Percentiles rank a stretch among this genome's conserved stretches.
Conservation (phyloP, 2,329 filamentous ascomycete genomes). For the Zymoseptoria ardabiliae region DNA sequence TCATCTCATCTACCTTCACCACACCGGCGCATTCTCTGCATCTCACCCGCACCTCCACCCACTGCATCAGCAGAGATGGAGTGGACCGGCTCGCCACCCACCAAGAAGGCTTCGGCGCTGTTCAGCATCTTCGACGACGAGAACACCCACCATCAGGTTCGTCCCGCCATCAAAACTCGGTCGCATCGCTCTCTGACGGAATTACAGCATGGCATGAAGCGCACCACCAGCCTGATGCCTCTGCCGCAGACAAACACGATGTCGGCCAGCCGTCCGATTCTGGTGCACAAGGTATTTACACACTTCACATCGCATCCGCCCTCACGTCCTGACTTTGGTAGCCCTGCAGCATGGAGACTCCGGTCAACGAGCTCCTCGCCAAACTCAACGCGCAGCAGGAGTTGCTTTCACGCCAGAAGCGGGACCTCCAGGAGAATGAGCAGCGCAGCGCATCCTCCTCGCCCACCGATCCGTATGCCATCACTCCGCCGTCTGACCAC, state of each 20-base stretch:
- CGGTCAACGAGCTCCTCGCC: slow-evolving; percentile 64
- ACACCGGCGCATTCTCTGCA: background rate
- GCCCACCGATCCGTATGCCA: slow-evolving; percentile 26
- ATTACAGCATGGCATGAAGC: slow-evolving; percentile 17
- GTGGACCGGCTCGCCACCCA: slow-evolving; percentile 17
- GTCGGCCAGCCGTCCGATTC: slow-evolving; percentile 25
- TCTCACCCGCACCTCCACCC: background rate
- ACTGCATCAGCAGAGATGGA: slow-evolving; percentile 11
- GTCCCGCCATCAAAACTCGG: background rate
- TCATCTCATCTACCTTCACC: background rate
- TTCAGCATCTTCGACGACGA: slow-evolving; percentile 19
- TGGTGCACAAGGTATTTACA: background rate
- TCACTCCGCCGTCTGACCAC: slow-evolving; percentile 19
- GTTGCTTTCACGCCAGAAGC: slow-evolving; percentile 52
- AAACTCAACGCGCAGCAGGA: slow-evolving; percentile 66
- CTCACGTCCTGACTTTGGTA: background rate
- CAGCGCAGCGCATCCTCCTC: slow-evolving; percentile 25
- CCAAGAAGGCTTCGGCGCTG: slow-evolving; percentile 15
- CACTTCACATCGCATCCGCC: slow-evolving; percentile 31
- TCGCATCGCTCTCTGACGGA: slow-evolving; percentile 5
- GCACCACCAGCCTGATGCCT: slow-evolving; percentile 17
- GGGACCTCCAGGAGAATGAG: slow-evolving; percentile 40
- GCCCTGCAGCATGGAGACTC: slow-evolving; percentile 6
- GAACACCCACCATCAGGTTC: slow-evolving; percentile 14
- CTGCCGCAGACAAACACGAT: slow-evolving; percentile 33